Evolutionary conservation across 805 yeast species (phyloP).

Genomic region (Candida manassasensis): DNA sequence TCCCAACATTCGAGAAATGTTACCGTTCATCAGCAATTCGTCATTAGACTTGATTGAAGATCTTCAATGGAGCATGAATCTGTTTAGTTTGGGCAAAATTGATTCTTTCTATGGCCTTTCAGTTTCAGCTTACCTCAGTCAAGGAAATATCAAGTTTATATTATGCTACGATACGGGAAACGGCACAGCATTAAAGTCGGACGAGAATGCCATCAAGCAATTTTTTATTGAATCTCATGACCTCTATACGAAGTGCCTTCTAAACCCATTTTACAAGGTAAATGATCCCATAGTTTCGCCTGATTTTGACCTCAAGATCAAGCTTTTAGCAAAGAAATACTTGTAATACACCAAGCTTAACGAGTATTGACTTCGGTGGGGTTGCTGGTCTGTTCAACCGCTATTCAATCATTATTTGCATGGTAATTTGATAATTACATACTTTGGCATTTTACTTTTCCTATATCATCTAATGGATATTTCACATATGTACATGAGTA

Average conservation of each 20-base stretch:
- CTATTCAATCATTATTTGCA: no score
- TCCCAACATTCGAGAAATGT: slow-evolving; percentile 66
- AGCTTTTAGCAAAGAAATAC: slow-evolving; percentile 70
- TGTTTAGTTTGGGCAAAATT: slow-evolving; percentile 66
- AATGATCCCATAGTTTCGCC: slow-evolving; percentile 72
- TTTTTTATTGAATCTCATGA: slow-evolving; percentile 85
- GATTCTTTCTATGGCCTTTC: slow-evolving; percentile 82
- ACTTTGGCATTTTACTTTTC: no score
- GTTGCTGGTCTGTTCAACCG: no score
- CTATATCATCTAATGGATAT: no score
- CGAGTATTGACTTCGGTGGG: no score
- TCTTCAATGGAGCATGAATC: slow-evolving; percentile 69
- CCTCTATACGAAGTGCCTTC: slow-evolving; percentile 74
- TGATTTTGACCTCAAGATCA: slow-evolving; percentile 71
- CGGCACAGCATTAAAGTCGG: slow-evolving; percentile 18
- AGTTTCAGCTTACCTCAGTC: slow-evolving; percentile 83
- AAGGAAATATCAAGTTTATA: slow-evolving; percentile 79
- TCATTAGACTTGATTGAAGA: slow-evolving; percentile 91
- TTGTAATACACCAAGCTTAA: no score
- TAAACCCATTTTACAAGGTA: slow-evolving; percentile 81
- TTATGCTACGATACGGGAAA: slow-evolving; percentile 43
- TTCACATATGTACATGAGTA: slow-evolving; percentile 2
- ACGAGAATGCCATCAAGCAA: slow-evolving; percentile 73
- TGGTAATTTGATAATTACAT: no score
- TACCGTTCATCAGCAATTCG: slow-evolving; percentile 85